phyloP scores from a whole-genome alignment of 2,329 filamentous ascomycete species.

The Epichloe typhina region DNA sequence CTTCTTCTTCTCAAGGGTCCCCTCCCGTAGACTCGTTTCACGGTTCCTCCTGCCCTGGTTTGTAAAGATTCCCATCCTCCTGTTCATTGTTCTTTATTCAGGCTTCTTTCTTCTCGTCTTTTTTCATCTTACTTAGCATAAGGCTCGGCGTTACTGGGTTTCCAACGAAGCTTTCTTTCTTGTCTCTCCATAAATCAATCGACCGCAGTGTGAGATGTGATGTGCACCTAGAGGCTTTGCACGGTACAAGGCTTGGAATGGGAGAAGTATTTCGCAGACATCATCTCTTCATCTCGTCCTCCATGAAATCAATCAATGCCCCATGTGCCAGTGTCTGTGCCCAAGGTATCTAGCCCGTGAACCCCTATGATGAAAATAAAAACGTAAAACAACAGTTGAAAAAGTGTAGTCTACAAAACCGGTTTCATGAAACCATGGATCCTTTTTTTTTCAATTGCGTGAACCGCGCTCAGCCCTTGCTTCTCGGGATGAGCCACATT shows the following conservation, averaged over 20 bases:
- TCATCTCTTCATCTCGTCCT: slow-evolving; percentile 11
- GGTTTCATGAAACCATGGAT: background rate
- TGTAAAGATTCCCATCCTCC: background rate
- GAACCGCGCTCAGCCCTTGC: background rate
- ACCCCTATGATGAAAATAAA: slow-evolving; percentile 1
- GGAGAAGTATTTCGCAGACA: background rate
- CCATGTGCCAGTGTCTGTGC: background rate
- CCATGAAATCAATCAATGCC: slow-evolving; percentile 6
- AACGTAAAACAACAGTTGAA: background rate
- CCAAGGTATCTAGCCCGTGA: slow-evolving; percentile 18
- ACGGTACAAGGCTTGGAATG: background rate
- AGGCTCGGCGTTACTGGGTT: slow-evolving; percentile 24
- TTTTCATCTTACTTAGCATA: slow-evolving; percentile 20
- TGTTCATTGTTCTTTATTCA: too few species aligned
- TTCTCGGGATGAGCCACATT: background rate
- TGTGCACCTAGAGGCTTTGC: too few species aligned
- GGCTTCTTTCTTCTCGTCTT: slow-evolving; percentile 4
- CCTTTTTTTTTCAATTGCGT: background rate
- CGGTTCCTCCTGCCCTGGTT: background rate
- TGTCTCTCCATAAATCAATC: background rate
- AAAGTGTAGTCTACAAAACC: background rate
- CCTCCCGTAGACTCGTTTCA: background rate
- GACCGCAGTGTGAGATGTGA: too few species aligned
- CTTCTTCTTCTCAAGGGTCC: background rate
- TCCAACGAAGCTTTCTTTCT: background rate